Evolutionary conservation across 2,329 filamentous ascomycete genomes (phyloP).

Genomic region (Xylaria sp.): DNA sequence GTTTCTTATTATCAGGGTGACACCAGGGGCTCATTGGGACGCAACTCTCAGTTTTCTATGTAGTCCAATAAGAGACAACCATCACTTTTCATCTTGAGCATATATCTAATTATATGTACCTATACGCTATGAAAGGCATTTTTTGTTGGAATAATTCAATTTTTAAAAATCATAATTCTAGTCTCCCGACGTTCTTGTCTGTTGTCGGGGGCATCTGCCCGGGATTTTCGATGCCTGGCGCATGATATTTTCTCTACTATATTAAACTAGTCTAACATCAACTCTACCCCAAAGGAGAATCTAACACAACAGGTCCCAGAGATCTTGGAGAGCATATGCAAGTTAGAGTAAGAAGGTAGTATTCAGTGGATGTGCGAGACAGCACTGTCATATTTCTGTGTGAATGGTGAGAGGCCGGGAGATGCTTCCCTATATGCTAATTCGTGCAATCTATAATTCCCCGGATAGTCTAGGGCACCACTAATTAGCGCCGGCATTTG

Average conservation of each 20-base stretch:
- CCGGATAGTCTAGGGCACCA: not conserved
- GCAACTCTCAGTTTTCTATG: not conserved
- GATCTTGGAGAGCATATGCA: not conserved
- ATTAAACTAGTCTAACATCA: not conserved
- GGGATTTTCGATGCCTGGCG: not conserved
- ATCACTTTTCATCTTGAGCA: not conserved
- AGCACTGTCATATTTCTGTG: not conserved
- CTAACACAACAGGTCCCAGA: not conserved
- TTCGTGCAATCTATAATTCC: not conserved
- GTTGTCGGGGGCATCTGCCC: not conserved
- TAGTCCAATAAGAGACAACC: not conserved
- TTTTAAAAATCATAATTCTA: not conserved
- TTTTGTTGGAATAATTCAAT: not conserved
- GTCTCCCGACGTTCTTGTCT: not conserved
- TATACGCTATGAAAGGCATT: not conserved
- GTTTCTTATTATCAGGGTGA: not conserved
- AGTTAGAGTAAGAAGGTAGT: not conserved
- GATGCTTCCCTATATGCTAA: not conserved
- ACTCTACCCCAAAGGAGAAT: not conserved
- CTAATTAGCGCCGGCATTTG: slow-evolving; percentile 5
- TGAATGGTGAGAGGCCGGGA: not conserved
- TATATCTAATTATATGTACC: not conserved
- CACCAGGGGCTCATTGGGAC: not conserved
- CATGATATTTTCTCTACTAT: not conserved
- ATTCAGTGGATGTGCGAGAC: not conserved